Base-by-base conservation (phyloP, 1,284 basidiomycete genomes). In the Cryptococcus sp. region DNA sequence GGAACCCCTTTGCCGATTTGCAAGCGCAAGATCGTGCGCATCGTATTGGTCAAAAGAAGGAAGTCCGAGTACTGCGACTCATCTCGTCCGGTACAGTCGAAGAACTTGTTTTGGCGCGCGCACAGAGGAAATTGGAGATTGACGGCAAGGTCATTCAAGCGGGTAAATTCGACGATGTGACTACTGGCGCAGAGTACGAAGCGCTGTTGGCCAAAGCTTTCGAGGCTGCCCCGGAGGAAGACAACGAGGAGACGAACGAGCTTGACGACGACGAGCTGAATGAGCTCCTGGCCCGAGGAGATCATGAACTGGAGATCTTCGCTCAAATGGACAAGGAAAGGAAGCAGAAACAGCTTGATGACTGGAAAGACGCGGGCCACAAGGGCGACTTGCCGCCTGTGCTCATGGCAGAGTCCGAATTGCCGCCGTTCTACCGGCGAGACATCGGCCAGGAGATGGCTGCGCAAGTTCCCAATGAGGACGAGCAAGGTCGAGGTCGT, bases 81-180 rank as follows among this genome's bases (percentile, higher is more conserved):
- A 94, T 99, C 73, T 98, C 95, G 6, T 92, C 95, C 78, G 94
- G 95, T 81, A 96, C 92, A 66, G 93, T 99, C 17, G 96, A 99
- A 79, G 95, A 99, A 81, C 91, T 93, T 10, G 97, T 98, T 84
- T 88, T 96, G 66, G 89, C 91, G 49, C 86, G 93, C 64, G 96
- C 96, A 3, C 88, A 93, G 64, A 91, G 88, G 79, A 99, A 99
- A 83, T 88, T 99, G 52, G 95, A 97, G 73, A 96, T 99, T 74
- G 96, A 99, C 78, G 94, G 96, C 82, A 99, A 99, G 80, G 94
- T 99, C 80, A 96, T 97, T 71, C 93, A 97, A 81, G 95, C 95
- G 53, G 95, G 95, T 84, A 92, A 93, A 60, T 99, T 98, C 82
- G 96, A 99, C 79, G 96, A 99, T 80, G 95, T 97, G 79, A 96